Percentiles rank a stretch among this genome's conserved stretches.
These are phyloP conservation scores for Candida lessepsii DNA, from an alignment of 805 yeast species.

Conservation along the genomic window DNA sequence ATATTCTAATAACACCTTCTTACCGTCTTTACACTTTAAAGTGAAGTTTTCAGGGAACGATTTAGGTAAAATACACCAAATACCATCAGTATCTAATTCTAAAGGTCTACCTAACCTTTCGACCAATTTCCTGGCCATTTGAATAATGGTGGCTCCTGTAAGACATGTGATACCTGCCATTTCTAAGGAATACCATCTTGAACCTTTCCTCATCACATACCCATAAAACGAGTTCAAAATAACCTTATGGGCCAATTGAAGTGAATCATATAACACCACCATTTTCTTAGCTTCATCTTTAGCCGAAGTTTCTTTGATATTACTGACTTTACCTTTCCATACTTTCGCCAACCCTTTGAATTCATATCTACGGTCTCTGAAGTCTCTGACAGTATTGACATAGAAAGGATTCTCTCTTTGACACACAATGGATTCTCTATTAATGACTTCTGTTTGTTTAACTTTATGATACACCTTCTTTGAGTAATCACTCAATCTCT, in stretches of 20 bases:
- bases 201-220: constrained; percentile 98
- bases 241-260: constrained; percentile 95
- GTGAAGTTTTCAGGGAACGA: constrained; percentile 88
- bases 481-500: constrained; percentile 79
- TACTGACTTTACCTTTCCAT: constrained; percentile 81
- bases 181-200: constrained; percentile 99
- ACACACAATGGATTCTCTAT: constrained; percentile 90
- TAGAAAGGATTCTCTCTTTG: constrained; percentile 98
- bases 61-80: constrained; percentile 96
- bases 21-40: constrained; percentile 73
- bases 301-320: constrained; percentile 56
- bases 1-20: constrained; percentile 73
- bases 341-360: constrained; percentile 90
- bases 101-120: constrained; percentile 93
- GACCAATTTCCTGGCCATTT: constrained; percentile 90
- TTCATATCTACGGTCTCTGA: constrained; percentile 94
- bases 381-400: constrained; percentile 88
- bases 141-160: constrained; percentile 97
- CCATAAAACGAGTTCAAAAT: constrained; percentile 96
- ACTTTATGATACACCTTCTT: constrained; percentile 80
- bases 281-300: constrained; percentile 91
- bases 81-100: constrained; percentile 98
- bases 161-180: constrained; percentile 99
- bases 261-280: constrained; percentile 90
- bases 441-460: constrained; percentile 78